Conservation (phyloP, 257 asterid genomes). For the Linderniella brevidens region DNA sequence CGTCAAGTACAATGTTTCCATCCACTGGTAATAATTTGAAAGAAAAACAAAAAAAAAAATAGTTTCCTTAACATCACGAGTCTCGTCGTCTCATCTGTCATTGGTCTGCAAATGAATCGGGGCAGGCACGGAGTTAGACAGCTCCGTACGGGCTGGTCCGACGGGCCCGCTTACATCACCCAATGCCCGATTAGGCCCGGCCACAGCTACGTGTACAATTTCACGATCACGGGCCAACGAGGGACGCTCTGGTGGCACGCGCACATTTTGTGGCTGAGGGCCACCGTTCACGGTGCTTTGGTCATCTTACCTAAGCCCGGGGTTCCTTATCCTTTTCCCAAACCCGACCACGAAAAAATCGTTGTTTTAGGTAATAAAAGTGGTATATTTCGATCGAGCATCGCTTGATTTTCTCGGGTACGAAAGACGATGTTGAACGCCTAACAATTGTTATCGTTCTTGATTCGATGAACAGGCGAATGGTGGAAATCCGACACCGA, state of each 20-base stretch:
- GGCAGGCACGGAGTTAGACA: constrained; percentile 64
- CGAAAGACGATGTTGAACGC: too few relatives aligned
- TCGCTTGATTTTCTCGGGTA: not conserved
- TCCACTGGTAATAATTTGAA: constrained; percentile 23
- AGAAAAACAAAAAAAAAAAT: too few relatives aligned
- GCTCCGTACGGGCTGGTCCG: constrained; percentile 55
- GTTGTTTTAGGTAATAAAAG: constrained; percentile 27
- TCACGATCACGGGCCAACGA: constrained; percentile 46
- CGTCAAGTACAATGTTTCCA: constrained; percentile 36
- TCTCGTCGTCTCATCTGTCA: too few relatives aligned
- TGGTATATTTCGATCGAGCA: too few relatives aligned
- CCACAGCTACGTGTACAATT: constrained; percentile 38
- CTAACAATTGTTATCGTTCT: not conserved
- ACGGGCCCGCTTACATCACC: constrained; percentile 63
- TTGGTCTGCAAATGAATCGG: too few relatives aligned
- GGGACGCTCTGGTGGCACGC: constrained; percentile 74
- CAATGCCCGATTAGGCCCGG: constrained; percentile 68
- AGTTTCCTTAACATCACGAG: too few relatives aligned
- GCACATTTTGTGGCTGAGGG: constrained; percentile 52
- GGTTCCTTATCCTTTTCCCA: constrained; percentile 52
- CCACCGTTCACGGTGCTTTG: constrained; percentile 55
- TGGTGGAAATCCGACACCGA: constrained; percentile 98
- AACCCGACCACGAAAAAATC: constrained; percentile 42
- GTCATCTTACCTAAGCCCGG: constrained; percentile 50
- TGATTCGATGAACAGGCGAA: constrained; percentile 43